A percentile compares a stretch with the other conserved stretches of the same genome.
Conservation (phyloP, 805 yeast genomes). For the Ogataea wickerhamii region DNA sequence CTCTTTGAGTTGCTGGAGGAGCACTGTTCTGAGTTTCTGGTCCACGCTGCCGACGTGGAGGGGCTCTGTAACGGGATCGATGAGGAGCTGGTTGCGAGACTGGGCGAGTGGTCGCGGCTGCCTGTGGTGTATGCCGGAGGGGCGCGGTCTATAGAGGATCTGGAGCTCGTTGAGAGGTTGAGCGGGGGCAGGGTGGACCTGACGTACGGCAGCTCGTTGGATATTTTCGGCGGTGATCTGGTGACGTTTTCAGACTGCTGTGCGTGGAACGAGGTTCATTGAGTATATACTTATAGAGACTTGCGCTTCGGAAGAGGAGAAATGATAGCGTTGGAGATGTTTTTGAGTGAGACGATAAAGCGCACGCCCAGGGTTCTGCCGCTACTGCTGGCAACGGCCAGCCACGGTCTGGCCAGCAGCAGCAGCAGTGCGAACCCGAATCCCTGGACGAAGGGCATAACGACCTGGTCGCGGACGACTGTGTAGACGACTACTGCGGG, state of each 20-base stretch:
- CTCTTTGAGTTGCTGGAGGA: conserved; percentile 51
- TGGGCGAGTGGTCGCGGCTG: conserved; percentile 75
- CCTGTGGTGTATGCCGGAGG: conserved; percentile 97
- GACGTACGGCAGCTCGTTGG: conserved; percentile 90
- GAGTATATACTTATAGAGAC: neutral
- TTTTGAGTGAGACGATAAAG: conserved; percentile 13
- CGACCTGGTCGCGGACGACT: conserved; percentile 47
- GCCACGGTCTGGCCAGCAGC: conserved; percentile 35
- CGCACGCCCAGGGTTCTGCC: conserved; percentile 25
- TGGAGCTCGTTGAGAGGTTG: conserved; percentile 58
- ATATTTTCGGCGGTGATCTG: conserved; percentile 86
- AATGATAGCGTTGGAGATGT: conserved; percentile 8
- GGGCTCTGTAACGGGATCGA: conserved; percentile 95
- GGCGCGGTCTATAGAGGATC: conserved; percentile 70
- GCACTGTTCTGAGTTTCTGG: conserved; percentile 81
- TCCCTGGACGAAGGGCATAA: conserved; percentile 59
- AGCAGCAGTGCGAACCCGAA: conserved; percentile 40
- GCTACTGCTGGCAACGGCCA: conserved; percentile 20
- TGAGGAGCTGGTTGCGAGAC: conserved; percentile 60
- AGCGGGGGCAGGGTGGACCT: conserved; percentile 84
- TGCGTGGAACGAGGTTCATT: conserved; percentile 55
- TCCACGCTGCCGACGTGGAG: conserved; percentile 98
- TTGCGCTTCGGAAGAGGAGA: conserved; percentile 3
- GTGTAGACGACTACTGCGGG: conserved; percentile 45
- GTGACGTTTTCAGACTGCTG: conserved; percentile 77